Base-by-base conservation (phyloP, 805 yeast genomes). In the Metahyphopichia silvanorum region DNA sequence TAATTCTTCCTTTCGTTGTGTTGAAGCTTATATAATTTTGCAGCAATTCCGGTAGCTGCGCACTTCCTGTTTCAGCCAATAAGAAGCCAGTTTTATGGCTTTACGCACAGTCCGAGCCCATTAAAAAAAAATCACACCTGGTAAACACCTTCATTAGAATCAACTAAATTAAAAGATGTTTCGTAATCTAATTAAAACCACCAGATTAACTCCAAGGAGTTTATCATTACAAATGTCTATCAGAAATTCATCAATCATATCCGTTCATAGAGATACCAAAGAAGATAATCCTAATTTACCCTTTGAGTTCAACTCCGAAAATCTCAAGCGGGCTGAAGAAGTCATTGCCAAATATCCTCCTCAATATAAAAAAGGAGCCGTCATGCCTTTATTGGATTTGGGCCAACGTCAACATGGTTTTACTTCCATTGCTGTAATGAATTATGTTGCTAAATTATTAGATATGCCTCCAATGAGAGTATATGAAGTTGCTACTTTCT, bases 401-500 rank as follows among this genome's bases (percentile, higher is more conserved):
- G 95, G 93, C 25, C 95, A 86, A 65, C 82, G 94, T 51, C 95
- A 86, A 61, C 70, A 71, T 35, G 95, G 95, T 1, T 86, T 81
- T 69, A 82, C 93, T 26, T 84, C 94, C 25, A 82, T 86, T 47
- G 71, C 86, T 21, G 93, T 85, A 42, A 86, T 86, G 95, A 85
- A 86, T 67, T 82, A 86, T 55, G 95, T 86, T 31, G 95, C 95
- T 33, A 77, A 81, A 59, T 50, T 82, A 52, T 71, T 85, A 49
- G 91, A 84, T 50, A 82, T 86, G 80, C 95, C 95, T 19, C 94
- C 95, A 38, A 86, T 86, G 95, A 77, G 95, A 64, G 95, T 86
- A 19, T 86, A 86, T 60, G 94, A 86, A 59, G 95, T 86, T 43
- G 95, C 95, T 20, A 83, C 95, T 25, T 86, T 86, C 66, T 86